Evolutionary conservation across 495 filamentous ascomycete genomes (phyloP).

Genomic region (Arthonia radiata): DNA sequence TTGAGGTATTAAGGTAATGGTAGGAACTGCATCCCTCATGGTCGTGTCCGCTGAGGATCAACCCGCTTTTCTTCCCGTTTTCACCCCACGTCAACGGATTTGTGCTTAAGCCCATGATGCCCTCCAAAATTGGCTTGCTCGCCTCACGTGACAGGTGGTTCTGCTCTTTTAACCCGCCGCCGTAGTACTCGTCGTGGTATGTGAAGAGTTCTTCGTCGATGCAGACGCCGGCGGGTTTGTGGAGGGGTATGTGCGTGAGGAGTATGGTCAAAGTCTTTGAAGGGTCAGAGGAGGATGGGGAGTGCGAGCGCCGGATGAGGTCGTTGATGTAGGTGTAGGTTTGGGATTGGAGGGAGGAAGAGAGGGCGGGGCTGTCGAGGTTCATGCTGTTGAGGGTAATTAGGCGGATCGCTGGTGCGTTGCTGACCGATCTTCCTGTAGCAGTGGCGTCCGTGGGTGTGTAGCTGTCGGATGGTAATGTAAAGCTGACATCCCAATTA

Average conservation of each 20-base stretch:
- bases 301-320: constrained; percentile 32
- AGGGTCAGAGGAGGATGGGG: constrained; percentile 36
- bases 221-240: constrained; percentile 64
- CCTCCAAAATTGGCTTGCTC: constrained; percentile 44
- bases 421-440: constrained; percentile 1
- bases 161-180: constrained; percentile 61
- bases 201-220: constrained; percentile 59
- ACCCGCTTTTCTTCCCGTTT: constrained; percentile 38
- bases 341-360: constrained; percentile 34
- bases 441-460: background rate
- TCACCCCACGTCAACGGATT: constrained; percentile 23
- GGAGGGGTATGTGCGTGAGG: constrained; percentile 75
- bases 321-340: constrained; percentile 59
- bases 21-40: constrained; percentile 79
- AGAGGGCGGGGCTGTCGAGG: constrained; percentile 56
- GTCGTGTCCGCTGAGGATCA: constrained; percentile 82
- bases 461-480: constrained; percentile 16
- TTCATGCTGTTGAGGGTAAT: constrained; percentile 79
- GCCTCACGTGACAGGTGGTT: constrained; percentile 57
- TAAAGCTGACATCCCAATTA: constrained; percentile 70
- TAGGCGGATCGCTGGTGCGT: constrained; percentile 41
- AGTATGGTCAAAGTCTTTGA: constrained; percentile 55
- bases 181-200: constrained; percentile 31
- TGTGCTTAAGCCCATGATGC: constrained; percentile 53
- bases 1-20: constrained; percentile 40